Evolutionary conservation across 2,329 filamentous ascomycete genomes (phyloP).

Genomic region (Anisogramma anomala): DNA sequence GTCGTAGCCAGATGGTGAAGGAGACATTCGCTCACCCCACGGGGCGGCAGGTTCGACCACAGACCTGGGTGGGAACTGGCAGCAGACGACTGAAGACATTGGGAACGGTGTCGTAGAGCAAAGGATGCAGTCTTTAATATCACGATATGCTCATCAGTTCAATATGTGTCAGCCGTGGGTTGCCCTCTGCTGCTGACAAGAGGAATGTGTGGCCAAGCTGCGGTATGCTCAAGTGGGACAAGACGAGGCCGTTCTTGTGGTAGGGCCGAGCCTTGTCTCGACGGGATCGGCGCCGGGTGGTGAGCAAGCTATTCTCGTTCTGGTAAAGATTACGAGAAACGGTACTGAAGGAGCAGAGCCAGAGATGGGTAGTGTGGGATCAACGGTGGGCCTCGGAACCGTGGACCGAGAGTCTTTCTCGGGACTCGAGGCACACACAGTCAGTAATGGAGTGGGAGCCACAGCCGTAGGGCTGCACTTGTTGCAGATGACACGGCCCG

Average conservation of each 20-base stretch:
- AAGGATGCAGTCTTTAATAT: slow-evolving; percentile 4
- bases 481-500: not conserved
- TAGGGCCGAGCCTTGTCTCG: not conserved
- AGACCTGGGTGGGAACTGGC: slow-evolving; percentile 1
- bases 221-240: no score
- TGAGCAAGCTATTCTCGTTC: slow-evolving; percentile 7
- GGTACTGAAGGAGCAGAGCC: no score
- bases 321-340: slow-evolving; percentile 8
- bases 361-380: not conserved
- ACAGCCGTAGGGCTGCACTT: not conserved
- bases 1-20: slow-evolving; percentile 14
- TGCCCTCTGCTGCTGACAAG: no score
- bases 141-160: no score
- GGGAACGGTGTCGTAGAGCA: slow-evolving; percentile 3
- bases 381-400: not conserved
- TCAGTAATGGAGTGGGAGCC: not conserved
- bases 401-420: not conserved
- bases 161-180: no score
- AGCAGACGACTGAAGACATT: slow-evolving; percentile 5
- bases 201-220: no score
- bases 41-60: slow-evolving; percentile 4
- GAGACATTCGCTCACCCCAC: slow-evolving; percentile 17
- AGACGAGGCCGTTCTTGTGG: not conserved
- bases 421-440: not conserved
- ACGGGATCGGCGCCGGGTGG: not conserved